Conservation (phyloP, 202 grass and related monocot genomes). For the Panicum hallii region DNA sequence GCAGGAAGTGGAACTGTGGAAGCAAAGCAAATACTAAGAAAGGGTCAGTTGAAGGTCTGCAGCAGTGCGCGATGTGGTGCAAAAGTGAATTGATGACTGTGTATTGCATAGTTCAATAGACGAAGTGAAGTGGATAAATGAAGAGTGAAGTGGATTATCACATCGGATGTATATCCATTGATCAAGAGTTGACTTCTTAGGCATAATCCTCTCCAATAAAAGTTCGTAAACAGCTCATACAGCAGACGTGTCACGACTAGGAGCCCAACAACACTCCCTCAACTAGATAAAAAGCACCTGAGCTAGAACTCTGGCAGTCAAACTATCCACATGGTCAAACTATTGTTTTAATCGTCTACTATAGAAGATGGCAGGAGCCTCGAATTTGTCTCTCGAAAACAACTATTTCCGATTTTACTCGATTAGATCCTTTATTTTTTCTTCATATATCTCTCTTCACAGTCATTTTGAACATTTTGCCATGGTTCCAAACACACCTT, state of each 20-base stretch:
- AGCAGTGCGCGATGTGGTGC: slow-evolving; percentile 21
- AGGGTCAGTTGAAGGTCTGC: background rate
- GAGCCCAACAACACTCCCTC: background rate
- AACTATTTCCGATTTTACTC: background rate
- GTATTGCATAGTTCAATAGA: background rate
- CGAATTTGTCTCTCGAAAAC: background rate
- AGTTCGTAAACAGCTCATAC: background rate
- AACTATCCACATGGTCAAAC: background rate
- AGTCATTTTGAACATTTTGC: too few relatives aligned
- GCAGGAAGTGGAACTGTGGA: background rate
- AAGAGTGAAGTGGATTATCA: background rate
- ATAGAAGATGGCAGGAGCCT: background rate
- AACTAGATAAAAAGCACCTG: background rate
- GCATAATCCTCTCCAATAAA: background rate
- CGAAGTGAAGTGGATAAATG: background rate
- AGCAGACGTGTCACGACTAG: background rate
- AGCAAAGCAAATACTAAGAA: background rate
- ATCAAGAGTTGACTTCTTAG: slow-evolving; percentile 22
- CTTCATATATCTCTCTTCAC: too few relatives aligned
- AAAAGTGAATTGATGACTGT: slow-evolving; percentile 27
- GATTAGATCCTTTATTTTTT: too few relatives aligned
- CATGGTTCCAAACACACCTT: too few relatives aligned
- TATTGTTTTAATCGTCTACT: background rate
- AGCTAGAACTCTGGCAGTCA: background rate
- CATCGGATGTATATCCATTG: slow-evolving; percentile 9